Evolutionary conservation across 2,329 filamentous ascomycete genomes (phyloP).

Genomic region (Metarhizium humberi): DNA sequence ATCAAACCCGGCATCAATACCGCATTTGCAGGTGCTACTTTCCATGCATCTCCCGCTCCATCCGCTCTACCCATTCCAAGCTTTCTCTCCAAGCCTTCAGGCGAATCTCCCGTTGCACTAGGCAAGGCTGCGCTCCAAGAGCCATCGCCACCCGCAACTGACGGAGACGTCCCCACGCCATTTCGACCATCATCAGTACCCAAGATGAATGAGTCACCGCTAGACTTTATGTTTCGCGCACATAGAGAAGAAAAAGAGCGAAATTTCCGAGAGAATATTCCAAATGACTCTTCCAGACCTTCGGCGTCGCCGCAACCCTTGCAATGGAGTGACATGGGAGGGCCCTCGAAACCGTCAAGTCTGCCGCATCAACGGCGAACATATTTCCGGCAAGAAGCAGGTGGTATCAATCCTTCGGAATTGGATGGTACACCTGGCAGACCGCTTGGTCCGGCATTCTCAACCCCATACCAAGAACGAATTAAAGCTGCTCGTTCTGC

Average conservation of each 20-base stretch:
- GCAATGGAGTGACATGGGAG: constrained; percentile 10
- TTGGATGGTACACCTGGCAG: constrained; percentile 50
- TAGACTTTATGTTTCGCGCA: constrained; percentile 86
- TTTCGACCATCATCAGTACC: constrained; percentile 26
- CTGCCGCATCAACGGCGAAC: constrained; percentile 17
- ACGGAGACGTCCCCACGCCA: constrained; percentile 39
- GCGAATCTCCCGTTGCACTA: constrained; percentile 44
- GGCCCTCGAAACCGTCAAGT: constrained; percentile 13
- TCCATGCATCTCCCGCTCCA: constrained; percentile 88
- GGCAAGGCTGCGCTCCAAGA: constrained; percentile 28
- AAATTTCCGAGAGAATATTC: constrained; percentile 30
- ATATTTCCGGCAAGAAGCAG: constrained; percentile 12
- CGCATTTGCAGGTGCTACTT: constrained; percentile 86
- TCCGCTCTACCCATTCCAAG: constrained; percentile 85
- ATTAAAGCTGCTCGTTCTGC: constrained; percentile 43
- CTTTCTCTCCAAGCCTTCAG: constrained; percentile 68
- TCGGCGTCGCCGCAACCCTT: neutral
- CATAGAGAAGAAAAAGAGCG: constrained; percentile 69
- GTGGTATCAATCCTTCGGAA: constrained; percentile 35
- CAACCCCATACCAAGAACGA: constrained; percentile 54
- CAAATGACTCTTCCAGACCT: constrained; percentile 20
- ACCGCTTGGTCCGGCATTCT: constrained; percentile 56
- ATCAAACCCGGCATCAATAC: constrained; percentile 38
- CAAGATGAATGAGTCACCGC: constrained; percentile 54
- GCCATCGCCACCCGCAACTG: constrained; percentile 43